Evolutionary conservation across 140 eudicot species (phyloP).

Genomic region (Cichorium intybus): DNA sequence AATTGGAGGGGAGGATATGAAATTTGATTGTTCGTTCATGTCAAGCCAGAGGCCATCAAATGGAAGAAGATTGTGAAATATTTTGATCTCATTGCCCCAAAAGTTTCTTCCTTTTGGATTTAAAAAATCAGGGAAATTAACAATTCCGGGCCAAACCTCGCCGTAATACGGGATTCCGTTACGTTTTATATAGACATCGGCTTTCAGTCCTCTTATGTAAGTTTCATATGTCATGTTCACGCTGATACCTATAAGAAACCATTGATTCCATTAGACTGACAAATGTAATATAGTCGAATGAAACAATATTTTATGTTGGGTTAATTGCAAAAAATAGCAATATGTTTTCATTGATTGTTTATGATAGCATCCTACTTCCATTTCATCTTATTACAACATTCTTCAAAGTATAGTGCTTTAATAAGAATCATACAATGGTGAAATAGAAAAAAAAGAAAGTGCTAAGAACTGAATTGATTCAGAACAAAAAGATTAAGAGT

Average conservation of each 20-base stretch:
- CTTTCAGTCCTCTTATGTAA: slow-evolving; percentile 62
- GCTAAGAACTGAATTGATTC: too few relatives aligned
- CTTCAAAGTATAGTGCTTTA: too few relatives aligned
- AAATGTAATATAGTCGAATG: too few relatives aligned
- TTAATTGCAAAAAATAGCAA: not conserved
- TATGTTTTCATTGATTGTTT: not conserved
- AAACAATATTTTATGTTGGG: not conserved
- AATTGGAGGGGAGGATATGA: slow-evolving; percentile 45
- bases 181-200: slow-evolving; percentile 64
- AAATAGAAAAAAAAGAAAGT: too few relatives aligned
- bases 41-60: slow-evolving; percentile 88
- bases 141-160: slow-evolving; percentile 77
- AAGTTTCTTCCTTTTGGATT: slow-evolving; percentile 50
- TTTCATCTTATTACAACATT: not conserved
- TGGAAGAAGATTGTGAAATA: slow-evolving; percentile 47
- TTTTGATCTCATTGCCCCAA: slow-evolving; percentile 65
- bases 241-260: slow-evolving; percentile 44
- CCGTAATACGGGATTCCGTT: slow-evolving; percentile 64
- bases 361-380: not conserved
- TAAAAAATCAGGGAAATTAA: slow-evolving; percentile 72
- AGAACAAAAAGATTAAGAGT: too few relatives aligned
- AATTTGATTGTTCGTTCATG: slow-evolving; percentile 86
- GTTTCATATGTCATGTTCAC: slow-evolving; percentile 58
- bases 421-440: too few relatives aligned
- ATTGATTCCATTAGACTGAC: not conserved